Conservation (phyloP, 2,329 filamentous ascomycete species). For the Colletotrichum cordylinicola region DNA sequence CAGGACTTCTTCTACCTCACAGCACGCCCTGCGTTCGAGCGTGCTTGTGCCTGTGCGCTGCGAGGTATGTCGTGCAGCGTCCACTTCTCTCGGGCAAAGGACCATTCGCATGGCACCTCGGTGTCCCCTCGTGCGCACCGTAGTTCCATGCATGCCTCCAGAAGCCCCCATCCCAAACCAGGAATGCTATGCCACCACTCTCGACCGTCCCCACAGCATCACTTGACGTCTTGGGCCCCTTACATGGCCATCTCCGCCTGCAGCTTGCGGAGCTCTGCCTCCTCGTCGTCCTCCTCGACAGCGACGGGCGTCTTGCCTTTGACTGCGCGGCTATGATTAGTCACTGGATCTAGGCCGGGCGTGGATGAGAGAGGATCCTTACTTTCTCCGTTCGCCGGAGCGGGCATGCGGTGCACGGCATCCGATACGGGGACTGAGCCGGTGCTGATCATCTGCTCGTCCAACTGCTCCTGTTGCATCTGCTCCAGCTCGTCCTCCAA, state of each 20-base stretch:
- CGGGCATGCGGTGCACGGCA: slow-evolving; percentile 77
- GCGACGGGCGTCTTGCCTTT: slow-evolving; percentile 52
- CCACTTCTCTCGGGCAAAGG: background rate
- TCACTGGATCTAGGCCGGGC: background rate
- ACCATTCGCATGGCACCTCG: background rate
- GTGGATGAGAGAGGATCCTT: slow-evolving; percentile 45
- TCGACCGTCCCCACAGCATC: background rate
- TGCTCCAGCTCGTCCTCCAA: slow-evolving; percentile 84
- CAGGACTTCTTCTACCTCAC: background rate
- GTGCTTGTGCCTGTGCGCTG: background rate
- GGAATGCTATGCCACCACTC: slow-evolving; percentile 21
- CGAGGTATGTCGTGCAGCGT: background rate
- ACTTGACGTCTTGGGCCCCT: slow-evolving; percentile 25
- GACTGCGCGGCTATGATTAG: slow-evolving; percentile 38
- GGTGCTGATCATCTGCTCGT: slow-evolving; percentile 92
- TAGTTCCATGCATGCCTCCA: slow-evolving; percentile 2
- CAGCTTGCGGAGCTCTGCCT: slow-evolving; percentile 90
- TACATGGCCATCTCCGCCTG: slow-evolving; percentile 98
- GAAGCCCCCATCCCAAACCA: slow-evolving; percentile 8
- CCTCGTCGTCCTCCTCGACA: slow-evolving; percentile 87
- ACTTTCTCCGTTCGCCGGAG: slow-evolving; percentile 78
- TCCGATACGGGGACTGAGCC: slow-evolving; percentile 84
- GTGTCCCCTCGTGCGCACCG: background rate
- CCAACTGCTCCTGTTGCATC: slow-evolving; percentile 90
- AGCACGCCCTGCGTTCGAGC: background rate